These are phyloP conservation scores for Aspergillus fijiensis DNA, from an alignment of 2,329 filamentous ascomycete genomes.

Conservation along the genomic window DNA sequence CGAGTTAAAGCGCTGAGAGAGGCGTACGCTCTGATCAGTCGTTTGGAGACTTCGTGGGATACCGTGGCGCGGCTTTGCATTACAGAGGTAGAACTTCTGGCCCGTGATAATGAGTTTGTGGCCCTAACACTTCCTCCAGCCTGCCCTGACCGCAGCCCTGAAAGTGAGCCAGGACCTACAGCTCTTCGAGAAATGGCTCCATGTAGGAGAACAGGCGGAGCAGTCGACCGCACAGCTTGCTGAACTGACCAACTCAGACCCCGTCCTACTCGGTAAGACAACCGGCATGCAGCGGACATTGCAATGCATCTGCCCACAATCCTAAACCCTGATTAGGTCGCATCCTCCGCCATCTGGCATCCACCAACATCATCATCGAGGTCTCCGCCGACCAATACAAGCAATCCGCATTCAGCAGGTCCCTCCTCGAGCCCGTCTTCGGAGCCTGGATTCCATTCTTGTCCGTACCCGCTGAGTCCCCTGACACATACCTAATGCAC, in stretches of 20 bases:
- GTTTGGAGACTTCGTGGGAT: conserved; percentile 9
- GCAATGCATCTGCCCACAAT: background rate
- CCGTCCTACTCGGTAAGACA: background rate
- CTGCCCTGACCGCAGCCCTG: conserved; percentile 2
- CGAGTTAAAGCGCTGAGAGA: conserved; percentile 3
- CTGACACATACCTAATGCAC: background rate
- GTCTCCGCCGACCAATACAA: background rate
- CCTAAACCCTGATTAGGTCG: background rate
- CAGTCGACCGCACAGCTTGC: background rate
- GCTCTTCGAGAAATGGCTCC: conserved; percentile 7
- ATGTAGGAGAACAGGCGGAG: background rate
- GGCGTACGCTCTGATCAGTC: conserved; percentile 6
- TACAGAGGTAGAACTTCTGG: background rate
- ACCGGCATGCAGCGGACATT: no score
- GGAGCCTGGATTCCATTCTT: conserved; percentile 3
- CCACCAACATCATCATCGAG: conserved; percentile 1
- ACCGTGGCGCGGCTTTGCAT: conserved; percentile 3
- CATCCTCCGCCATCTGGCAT: conserved; percentile 3
- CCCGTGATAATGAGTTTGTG: background rate
- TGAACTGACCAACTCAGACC: background rate
- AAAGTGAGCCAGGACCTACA: conserved; percentile 1
- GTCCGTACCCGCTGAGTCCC: background rate
- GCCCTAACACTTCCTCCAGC: background rate
- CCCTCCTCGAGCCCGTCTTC: conserved; percentile 3
- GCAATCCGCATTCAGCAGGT: background rate